Evolutionary conservation across 345 rosid genomes (phyloP), one percentile per base, ranked within the genome.

Genomic region (Lepidium didymum): DNA sequence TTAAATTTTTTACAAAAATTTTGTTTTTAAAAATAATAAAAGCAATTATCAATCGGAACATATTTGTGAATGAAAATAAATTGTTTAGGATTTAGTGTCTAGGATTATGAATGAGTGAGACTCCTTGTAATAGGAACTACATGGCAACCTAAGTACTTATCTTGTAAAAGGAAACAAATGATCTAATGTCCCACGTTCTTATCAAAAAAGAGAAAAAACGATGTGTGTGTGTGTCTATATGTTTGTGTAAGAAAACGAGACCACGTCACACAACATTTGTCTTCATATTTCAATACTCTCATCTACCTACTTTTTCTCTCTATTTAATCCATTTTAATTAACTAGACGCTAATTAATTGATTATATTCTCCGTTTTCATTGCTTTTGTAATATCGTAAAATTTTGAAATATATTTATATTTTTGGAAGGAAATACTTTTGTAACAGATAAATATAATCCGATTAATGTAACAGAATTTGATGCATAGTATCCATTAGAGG

Each of bases 271-370:
- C 13, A 13, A 71, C 6, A 62, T 23, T 10, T 7, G 60, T 69
- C 44, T 21, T 41, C 4, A 62, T 34, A 42, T 21, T n/a, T 61
- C 3, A n/a, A 42, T 29, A 57, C 31, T 16, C 29, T 5, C 49
- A 72, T 18, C 76, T 38, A 56, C 70, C 76, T 38, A 56, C 70
- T 56, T 55, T 63, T 36, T 46, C 38, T 29, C 13, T 46, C 36
- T 25, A 71, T 45, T 71, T 16, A 47, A 58, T 29, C n/a, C 19
- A 41, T 21, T 4, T 23, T 19, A 21, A 35, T 37, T 18, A 3
- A 59, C 37, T 42, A 42, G 51, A 16, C 7, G 10, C 10, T 31
- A 27, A 6, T 41, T 41, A 50, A 41, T 10, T 27, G 5, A 27
- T 27, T 27, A 4, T 27, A 27, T 27, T 27, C 31, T 27, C 5